These are phyloP conservation scores for Paralagenidium karlingii DNA, from an alignment of 352 stramenopile species.

Conservation along the genomic window DNA sequence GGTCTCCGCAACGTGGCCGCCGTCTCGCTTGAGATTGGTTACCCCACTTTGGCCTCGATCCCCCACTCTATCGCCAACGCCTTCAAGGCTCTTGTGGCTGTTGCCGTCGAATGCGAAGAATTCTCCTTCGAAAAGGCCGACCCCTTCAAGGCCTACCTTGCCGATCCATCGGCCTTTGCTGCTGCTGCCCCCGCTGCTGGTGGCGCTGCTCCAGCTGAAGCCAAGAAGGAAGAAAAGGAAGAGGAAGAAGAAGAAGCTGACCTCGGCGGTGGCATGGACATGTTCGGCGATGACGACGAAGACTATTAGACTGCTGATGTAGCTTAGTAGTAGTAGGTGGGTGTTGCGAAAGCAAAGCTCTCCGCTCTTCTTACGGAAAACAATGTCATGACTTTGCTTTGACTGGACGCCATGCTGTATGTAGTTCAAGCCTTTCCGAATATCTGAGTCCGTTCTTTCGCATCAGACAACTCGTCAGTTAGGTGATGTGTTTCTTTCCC, in stretches of 20 bases:
- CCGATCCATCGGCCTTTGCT: constrained; percentile 90
- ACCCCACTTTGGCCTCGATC: constrained; percentile 95
- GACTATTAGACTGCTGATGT: constrained; percentile 31
- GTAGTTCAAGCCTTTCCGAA: too few relatives aligned
- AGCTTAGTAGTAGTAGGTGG: too few relatives aligned
- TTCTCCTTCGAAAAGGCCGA: constrained; percentile 98
- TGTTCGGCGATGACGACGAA: constrained; percentile 63
- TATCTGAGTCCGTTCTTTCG: too few relatives aligned
- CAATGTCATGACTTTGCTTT: too few relatives aligned
- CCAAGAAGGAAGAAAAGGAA: constrained; percentile 52
- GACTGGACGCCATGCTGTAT: too few relatives aligned
- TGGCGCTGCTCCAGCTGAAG: constrained; percentile 41
- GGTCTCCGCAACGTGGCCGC: constrained; percentile 91
- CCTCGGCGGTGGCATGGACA: constrained; percentile 80
- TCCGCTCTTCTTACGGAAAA: too few relatives aligned
- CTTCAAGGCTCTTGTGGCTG: constrained; percentile 95
- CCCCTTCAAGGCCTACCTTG: constrained; percentile 94
- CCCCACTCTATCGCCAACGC: constrained; percentile 98
- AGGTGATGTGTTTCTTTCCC: too few relatives aligned
- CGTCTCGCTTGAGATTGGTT: constrained; percentile 92
- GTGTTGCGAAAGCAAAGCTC: too few relatives aligned
- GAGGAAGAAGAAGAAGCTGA: constrained; percentile 57
- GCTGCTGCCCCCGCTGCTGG: constrained; percentile 74
- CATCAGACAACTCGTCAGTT: too few relatives aligned
- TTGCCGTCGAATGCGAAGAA: constrained; percentile 90